These are phyloP conservation scores for Phytophthora melonis DNA, from an alignment of 352 stramenopile genomes.

Conservation along the genomic window DNA sequence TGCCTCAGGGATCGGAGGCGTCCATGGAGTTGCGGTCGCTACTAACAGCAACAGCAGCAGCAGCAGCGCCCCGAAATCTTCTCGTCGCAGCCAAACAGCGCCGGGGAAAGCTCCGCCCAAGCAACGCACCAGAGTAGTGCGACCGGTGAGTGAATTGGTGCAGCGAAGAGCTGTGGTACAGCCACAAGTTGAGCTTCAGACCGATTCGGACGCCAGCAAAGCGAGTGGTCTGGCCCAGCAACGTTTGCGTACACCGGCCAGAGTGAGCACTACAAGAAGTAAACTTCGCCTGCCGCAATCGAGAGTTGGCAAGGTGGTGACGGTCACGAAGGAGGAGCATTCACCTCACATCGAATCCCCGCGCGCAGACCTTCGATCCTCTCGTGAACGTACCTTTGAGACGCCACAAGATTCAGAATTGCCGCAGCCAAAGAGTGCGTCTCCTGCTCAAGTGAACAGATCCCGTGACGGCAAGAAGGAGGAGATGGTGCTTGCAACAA, in stretches of 20 bases:
- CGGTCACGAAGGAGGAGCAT: not conserved
- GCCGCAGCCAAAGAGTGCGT: not conserved
- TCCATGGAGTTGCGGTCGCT: constrained; percentile 16
- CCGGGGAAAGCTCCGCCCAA: constrained; percentile 18
- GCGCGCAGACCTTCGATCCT: not conserved
- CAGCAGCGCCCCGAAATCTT: not conserved
- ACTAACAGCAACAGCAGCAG: not conserved
- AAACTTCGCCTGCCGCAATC: constrained; percentile 22
- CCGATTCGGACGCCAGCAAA: not conserved
- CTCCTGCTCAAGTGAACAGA: constrained; percentile 3
- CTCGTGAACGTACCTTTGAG: not conserved
- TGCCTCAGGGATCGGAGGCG: not conserved
- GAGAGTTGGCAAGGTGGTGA: constrained; percentile 8
- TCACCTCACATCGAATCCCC: not conserved
- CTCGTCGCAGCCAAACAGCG: constrained; percentile 28
- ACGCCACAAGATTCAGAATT: not conserved
- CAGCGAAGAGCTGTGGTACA: constrained; percentile 3
- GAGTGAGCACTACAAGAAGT: constrained; percentile 17
- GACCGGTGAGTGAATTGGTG: constrained; percentile 7
- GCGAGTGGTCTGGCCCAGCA: not conserved
- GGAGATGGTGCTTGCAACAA: not conserved
- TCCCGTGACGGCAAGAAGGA: constrained; percentile 2
- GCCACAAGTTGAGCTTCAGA: not conserved
- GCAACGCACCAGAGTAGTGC: constrained; percentile 1
- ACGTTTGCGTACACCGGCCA: constrained; percentile 18